Evolutionary conservation across 768 basidiomycete species (phyloP), one percentile per base, ranked within the genome.

Genomic region (Steccherinum ochraceum): DNA sequence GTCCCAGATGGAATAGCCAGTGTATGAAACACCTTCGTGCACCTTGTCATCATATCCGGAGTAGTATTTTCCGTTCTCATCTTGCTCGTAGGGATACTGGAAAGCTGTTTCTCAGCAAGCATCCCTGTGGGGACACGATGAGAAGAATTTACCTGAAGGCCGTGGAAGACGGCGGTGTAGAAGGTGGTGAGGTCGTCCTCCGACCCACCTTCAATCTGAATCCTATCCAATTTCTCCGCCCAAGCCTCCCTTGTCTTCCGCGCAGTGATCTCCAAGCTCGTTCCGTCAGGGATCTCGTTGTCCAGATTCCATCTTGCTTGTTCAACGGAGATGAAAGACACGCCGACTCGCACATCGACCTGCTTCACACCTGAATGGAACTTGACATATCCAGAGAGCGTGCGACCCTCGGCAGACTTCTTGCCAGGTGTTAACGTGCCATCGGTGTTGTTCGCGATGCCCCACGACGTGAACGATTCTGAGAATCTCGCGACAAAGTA

Each of bases 1-100:
- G 58, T 92, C 87, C 86, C 86, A 88, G 53, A 81, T 86, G 0
- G 86, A 88, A 61, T 90, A 90, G 0, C 87, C 88, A 0, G 81
- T 86, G 57, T 90, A 90, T 0, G 85, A 88, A n/a, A 70, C 67
- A 16, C 84, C 81, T 24, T 75, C 61, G 45, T 88, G 84, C 0
- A 90, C 66, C 4, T 65, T 52, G 47, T 85, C 79, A 50, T 87
- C 83, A 52, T 91, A 90, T 0, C 79, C 89, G 4, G 88, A 90
- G 64, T 85, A 92, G 63, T 91, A 90, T 5, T 59, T 62, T 3
- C 77, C 78, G 35, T 75, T 69, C 62, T 91, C 89, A 54, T 75
- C 71, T 52, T 86, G 79, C 60, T 90, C 87, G 57, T 83, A 85
- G 0, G 89, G 89, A 56, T 88, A 90, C 80, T 90, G 64, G 0